Conservation (phyloP, 169 alveolate genomes). For the Cryptosporidium ryanae region DNA sequence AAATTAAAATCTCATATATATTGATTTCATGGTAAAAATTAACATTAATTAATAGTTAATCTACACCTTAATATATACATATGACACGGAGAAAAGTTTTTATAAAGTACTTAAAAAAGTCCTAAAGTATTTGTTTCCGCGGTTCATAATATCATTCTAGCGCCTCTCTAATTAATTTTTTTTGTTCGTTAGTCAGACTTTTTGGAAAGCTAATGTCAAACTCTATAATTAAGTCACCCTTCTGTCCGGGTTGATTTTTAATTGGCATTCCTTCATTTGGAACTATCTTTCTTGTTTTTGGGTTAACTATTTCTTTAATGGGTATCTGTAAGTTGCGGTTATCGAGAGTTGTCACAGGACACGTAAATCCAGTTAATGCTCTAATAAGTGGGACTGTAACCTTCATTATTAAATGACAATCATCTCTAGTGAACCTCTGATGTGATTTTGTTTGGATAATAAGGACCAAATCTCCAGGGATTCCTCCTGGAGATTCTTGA, state of each 20-base stretch:
- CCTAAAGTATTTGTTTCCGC: too few relatives aligned
- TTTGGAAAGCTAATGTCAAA: conserved; percentile 86
- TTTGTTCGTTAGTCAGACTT: conserved; percentile 83
- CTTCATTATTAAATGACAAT: conserved; percentile 84
- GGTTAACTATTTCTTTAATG: conserved; percentile 85
- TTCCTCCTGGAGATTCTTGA: conserved; percentile 83
- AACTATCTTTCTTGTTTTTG: conserved; percentile 82
- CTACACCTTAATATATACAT: too few relatives aligned
- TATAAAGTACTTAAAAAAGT: too few relatives aligned
- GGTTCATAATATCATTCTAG: conserved; percentile 25
- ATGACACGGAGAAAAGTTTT: too few relatives aligned
- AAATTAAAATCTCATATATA: too few relatives aligned
- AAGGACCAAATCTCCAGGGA: conserved; percentile 87
- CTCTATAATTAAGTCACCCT: conserved; percentile 86
- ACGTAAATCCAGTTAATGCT: conserved; percentile 88
- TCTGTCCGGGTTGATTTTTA: conserved; percentile 81
- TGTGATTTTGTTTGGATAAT: conserved; percentile 84
- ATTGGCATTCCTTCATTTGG: conserved; percentile 87
- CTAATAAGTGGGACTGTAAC: conserved; percentile 86
- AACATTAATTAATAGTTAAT: too few relatives aligned
- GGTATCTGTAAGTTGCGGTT: conserved; percentile 85
- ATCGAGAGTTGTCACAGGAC: conserved; percentile 86
- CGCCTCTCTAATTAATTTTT: conserved; percentile 79
- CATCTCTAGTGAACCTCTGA: conserved; percentile 83
- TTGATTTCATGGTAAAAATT: too few relatives aligned